phyloP scores from a whole-genome alignment of 352 stramenopile species.

The Bremia lactucae region DNA sequence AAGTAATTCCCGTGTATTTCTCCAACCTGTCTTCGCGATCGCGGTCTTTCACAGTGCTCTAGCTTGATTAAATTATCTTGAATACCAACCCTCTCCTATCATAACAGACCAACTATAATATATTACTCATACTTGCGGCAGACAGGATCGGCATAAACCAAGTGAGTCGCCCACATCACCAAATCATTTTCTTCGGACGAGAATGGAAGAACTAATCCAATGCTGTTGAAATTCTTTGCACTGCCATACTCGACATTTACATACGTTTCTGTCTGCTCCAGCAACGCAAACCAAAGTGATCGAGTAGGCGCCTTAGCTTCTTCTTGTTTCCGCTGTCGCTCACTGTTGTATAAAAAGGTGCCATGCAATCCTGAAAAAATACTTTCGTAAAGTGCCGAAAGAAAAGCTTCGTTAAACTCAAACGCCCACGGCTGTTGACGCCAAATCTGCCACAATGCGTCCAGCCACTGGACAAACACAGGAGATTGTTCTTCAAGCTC shows the following conservation, averaged over 20 bases:
- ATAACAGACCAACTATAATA: neutral
- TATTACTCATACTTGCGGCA: constrained; percentile 74
- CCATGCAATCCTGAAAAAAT: constrained; percentile 95
- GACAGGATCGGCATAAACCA: constrained; percentile 73
- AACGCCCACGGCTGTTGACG: constrained; percentile 94
- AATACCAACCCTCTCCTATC: neutral
- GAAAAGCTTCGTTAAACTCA: constrained; percentile 93
- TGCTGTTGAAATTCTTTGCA: constrained; percentile 81
- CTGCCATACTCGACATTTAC: constrained; percentile 77
- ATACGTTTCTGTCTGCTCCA: constrained; percentile 55
- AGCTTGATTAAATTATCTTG: neutral
- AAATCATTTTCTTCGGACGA: constrained; percentile 77
- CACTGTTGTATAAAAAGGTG: constrained; percentile 96
- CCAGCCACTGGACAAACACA: constrained; percentile 98
- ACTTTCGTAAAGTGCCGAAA: constrained; percentile 91
- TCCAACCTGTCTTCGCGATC: neutral
- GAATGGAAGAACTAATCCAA: constrained; percentile 67
- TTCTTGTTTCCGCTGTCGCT: constrained; percentile 64
- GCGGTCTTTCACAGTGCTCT: neutral
- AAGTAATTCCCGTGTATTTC: constrained; percentile 1
- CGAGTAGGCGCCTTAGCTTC: constrained; percentile 48
- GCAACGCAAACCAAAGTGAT: constrained; percentile 61
- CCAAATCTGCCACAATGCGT: constrained; percentile 96
- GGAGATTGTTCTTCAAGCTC: constrained; percentile 96
- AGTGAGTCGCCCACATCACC: constrained; percentile 74